Percentiles rank a stretch among this genome's conserved stretches.
phyloP scores from a whole-genome alignment of 1,284 basidiomycete genomes.

The Ganoderma leucocontextum region DNA sequence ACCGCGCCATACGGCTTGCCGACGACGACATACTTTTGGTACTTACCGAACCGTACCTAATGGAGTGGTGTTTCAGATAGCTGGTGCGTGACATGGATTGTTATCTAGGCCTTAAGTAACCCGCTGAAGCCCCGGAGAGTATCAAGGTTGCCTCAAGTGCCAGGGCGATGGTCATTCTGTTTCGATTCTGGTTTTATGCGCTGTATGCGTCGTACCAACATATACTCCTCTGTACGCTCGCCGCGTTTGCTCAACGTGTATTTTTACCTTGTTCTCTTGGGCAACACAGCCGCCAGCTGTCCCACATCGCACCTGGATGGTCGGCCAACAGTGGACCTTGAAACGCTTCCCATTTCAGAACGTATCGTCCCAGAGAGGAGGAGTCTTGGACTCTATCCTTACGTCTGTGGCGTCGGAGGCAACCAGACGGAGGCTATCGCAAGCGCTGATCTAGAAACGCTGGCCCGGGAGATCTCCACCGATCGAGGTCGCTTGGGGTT shows the following conservation, averaged over 20 bases:
- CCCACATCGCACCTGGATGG: no score
- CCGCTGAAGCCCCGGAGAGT: background rate
- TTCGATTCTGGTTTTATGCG: no score
- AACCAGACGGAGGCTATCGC: background rate
- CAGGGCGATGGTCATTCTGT: background rate
- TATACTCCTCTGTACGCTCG: background rate
- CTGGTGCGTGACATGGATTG: background rate
- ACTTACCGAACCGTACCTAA: slow-evolving; percentile 6
- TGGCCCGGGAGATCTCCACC: background rate
- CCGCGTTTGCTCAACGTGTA: background rate
- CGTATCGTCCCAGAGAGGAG: background rate
- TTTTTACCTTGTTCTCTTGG: background rate
- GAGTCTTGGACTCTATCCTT: background rate
- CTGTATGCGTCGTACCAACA: background rate
- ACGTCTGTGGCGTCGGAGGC: background rate
- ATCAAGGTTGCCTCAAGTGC: background rate
- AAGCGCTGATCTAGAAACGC: background rate
- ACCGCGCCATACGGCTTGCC: no score
- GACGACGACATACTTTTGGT: background rate
- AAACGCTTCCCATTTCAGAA: background rate
- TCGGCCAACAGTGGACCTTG: background rate
- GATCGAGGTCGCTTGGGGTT: background rate
- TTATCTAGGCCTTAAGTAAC: background rate
- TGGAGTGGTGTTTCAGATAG: slow-evolving; percentile 2
- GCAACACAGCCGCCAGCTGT: background rate